A percentile compares a stretch with the other conserved stretches of the same genome.
Evolutionary conservation across 2,329 filamentous ascomycete species (phyloP).

Genomic region (Fusarium tjaetaba): DNA sequence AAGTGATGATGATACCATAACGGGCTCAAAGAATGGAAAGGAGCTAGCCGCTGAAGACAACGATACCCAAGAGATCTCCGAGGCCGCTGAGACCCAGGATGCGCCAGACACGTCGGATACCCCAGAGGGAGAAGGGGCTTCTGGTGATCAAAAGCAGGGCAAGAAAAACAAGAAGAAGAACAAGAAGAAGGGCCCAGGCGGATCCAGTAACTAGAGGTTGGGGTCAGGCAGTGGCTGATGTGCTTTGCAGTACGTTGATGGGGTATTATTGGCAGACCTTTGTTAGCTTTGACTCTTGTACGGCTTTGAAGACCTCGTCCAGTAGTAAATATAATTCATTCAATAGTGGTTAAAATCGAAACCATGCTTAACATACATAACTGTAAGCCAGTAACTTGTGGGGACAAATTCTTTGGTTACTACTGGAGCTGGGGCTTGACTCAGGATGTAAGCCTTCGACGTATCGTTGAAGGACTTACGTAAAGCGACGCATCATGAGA

Average conservation of each 20-base stretch:
- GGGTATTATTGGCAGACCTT: neutral
- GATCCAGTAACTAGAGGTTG: slow-evolving; percentile 21
- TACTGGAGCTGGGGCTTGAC: neutral
- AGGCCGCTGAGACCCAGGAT: slow-evolving; percentile 27
- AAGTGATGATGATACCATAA: neutral
- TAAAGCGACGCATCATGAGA: neutral
- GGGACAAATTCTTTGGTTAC: neutral
- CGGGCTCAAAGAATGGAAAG: slow-evolving; percentile 10
- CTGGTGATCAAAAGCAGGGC: slow-evolving; percentile 28
- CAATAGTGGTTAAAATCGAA: neutral
- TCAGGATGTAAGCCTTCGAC: neutral
- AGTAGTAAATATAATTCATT: neutral
- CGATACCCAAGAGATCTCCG: slow-evolving; percentile 12
- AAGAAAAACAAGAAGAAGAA: slow-evolving; percentile 44
- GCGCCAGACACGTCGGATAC: slow-evolving; percentile 17
- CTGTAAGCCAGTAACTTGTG: neutral
- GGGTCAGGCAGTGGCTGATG: neutral
- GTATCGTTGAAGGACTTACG: neutral
- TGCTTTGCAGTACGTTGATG: neutral
- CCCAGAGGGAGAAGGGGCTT: slow-evolving; percentile 22
- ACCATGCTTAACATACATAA: neutral
- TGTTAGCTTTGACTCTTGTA: neutral
- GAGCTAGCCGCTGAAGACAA: slow-evolving; percentile 10
- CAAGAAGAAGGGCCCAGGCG: slow-evolving; percentile 41
- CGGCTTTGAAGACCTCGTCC: neutral